These are phyloP conservation scores for Yueomyces sinensis DNA, from an alignment of 805 yeast genomes.

Conservation along the genomic window DNA sequence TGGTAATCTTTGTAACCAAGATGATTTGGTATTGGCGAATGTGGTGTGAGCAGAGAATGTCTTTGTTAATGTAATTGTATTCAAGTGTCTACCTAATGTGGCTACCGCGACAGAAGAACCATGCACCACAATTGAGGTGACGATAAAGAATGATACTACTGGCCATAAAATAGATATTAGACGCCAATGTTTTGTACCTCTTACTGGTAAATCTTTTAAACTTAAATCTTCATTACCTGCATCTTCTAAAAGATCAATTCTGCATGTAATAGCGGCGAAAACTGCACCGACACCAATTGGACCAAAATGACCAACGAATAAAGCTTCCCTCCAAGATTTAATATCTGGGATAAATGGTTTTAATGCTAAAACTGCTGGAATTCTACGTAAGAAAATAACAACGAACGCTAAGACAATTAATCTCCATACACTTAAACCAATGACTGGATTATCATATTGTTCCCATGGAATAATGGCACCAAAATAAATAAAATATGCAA, in stretches of 20 bases:
- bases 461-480: conserved; percentile 85
- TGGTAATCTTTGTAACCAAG: conserved; percentile 82
- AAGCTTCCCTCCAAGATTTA: conserved; percentile 83
- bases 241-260: conserved; percentile 50
- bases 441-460: conserved; percentile 40
- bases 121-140: conserved; percentile 76
- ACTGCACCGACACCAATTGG: conserved; percentile 94
- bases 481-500: conserved; percentile 68
- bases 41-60: conserved; percentile 64
- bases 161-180: conserved; percentile 69
- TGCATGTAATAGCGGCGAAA: conserved; percentile 69
- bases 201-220: conserved; percentile 32
- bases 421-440: conserved; percentile 65
- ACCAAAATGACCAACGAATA: conserved; percentile 90
- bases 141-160: conserved; percentile 61
- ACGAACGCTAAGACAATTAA: conserved; percentile 62
- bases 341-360: conserved; percentile 79
- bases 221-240: conserved; percentile 45
- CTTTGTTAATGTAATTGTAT: conserved; percentile 87
- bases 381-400: conserved; percentile 49
- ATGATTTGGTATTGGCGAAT: conserved; percentile 38
- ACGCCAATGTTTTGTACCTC: conserved; percentile 39
- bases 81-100: conserved; percentile 71
- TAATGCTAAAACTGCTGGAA: conserved; percentile 66
- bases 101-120: conserved; percentile 78